Evolutionary conservation across 2,329 filamentous ascomycete genomes (phyloP).

Genomic region (Aspergillus versicolor): DNA sequence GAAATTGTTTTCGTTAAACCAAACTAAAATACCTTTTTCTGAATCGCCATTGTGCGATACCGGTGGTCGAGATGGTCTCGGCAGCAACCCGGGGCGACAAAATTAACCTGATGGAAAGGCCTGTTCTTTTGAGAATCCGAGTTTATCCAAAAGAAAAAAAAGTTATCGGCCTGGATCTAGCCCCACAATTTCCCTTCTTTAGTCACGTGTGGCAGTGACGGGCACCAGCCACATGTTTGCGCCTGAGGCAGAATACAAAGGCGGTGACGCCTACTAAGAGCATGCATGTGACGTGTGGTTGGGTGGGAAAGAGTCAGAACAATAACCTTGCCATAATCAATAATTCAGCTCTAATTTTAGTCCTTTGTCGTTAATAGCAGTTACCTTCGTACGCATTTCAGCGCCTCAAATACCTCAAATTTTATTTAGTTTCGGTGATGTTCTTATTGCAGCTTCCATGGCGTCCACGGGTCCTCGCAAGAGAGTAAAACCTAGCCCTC

Average conservation of each 20-base stretch:
- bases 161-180: conserved; percentile 22
- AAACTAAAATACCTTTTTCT: conserved; percentile 69
- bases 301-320: conserved; percentile 4
- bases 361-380: not conserved
- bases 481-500: conserved; percentile 42
- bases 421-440: conserved; percentile 33
- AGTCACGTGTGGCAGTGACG: conserved; percentile 16
- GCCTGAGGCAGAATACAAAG: conserved; percentile 23
- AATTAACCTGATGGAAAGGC: conserved; percentile 12
- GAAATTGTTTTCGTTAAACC: not conserved
- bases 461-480: conserved; percentile 44
- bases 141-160: conserved; percentile 19
- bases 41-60: conserved; percentile 72
- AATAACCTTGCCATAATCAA: not conserved
- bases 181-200: conserved; percentile 17
- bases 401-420: not conserved
- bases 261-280: conserved; percentile 15
- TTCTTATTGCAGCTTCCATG: conserved; percentile 32
- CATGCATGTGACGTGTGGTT: conserved; percentile 35
- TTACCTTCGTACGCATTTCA: not conserved
- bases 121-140: conserved; percentile 1
- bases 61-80: conserved; percentile 26
- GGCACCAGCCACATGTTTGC: conserved; percentile 12
- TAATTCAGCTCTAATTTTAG: not conserved
- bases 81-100: conserved; percentile 19